A percentile compares a stretch with the other conserved stretches of the same genome.
These are phyloP conservation scores for Scenedesmus sp. DNA, from an alignment of 163 green algal species.

Conservation along the genomic window DNA sequence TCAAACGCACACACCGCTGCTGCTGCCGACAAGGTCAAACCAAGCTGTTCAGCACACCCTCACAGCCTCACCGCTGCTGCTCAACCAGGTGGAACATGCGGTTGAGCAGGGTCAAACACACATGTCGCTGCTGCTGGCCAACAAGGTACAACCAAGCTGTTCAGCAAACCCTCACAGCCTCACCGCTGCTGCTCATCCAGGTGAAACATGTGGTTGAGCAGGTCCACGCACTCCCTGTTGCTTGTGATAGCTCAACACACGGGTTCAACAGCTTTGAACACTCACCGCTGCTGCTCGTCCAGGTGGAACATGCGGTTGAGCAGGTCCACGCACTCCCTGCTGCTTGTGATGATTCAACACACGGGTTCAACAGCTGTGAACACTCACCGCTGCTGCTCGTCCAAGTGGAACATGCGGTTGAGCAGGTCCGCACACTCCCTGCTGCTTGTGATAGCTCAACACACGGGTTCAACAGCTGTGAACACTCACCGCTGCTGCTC, in stretches of 20 bases:
- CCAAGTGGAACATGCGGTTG: constrained; percentile 87
- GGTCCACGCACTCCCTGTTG: constrained; percentile 75
- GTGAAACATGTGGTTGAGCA: constrained; percentile 91
- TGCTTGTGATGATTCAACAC: not conserved
- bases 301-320: constrained; percentile 90
- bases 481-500: constrained; percentile 60
- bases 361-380: not conserved
- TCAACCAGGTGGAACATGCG: constrained; percentile 87
- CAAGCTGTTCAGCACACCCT: too few species aligned
- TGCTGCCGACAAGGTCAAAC: too few species aligned
- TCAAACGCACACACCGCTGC: too few species aligned
- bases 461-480: too few species aligned
- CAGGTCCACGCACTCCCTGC: constrained; percentile 80
- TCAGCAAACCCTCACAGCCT: not conserved
- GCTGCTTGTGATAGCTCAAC: constrained; percentile 10
- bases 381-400: constrained; percentile 66
- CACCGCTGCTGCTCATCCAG: constrained; percentile 74
- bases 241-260: too few species aligned
- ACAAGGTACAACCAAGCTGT: too few species aligned
- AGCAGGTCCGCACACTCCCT: constrained; percentile 84
- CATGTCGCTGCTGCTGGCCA: too few species aligned
- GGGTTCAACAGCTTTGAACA: too few species aligned
- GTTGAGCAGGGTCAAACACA: not conserved
- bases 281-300: constrained; percentile 68
- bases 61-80: constrained; percentile 52